Evolutionary conservation across 441 rosid genomes (phyloP), one percentile per base, ranked within the genome.

Genomic region (Adansonia gregorii): DNA sequence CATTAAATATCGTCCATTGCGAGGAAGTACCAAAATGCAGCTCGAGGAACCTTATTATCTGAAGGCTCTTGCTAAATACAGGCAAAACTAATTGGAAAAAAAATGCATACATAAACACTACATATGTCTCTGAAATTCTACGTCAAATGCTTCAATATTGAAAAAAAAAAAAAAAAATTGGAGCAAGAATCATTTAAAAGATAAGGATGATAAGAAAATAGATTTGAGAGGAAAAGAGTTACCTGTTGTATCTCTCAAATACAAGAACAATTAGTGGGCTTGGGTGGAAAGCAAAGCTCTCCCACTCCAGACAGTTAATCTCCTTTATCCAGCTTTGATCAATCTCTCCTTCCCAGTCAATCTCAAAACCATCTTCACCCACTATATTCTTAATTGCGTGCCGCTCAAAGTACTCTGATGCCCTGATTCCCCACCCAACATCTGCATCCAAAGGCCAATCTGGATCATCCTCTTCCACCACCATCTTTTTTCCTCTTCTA

Each of bases 281-380:
- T 6, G 96, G 99, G 78, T 91, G 99, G 79, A 90, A 95, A 46
- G 98, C 97, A 22, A 91, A 86, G 74, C 91, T 85, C 89, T 93
- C 98, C 99, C 96, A 95, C 60, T 93, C 97, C 51, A 95, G 76
- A 83, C 96, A 93, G 15, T 95, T 90, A 71, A 95, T 93, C 86
- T 95, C 99, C 78, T 88, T 81, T 17, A 93, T 94, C 95, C 97
- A 95, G 70, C 78, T 86, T 71, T 92, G 92, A 81, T 93, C 95
- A n/a, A 87, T 78, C 86, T 93, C 98, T 8, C 94, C 94, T 88
- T 93, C 98, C 98, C 96, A 93, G 63, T 93, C 94, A 70, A 95
- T 92, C 87, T 85, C 89, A 15, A 72, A 56, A 46, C 96, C 99
- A 20, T 90, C 99, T 78, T 95, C 96, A n/a, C 93, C 96, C 41